Evolutionary conservation across 805 yeast species (phyloP).

Genomic region (Nakazawaea pomicola): DNA sequence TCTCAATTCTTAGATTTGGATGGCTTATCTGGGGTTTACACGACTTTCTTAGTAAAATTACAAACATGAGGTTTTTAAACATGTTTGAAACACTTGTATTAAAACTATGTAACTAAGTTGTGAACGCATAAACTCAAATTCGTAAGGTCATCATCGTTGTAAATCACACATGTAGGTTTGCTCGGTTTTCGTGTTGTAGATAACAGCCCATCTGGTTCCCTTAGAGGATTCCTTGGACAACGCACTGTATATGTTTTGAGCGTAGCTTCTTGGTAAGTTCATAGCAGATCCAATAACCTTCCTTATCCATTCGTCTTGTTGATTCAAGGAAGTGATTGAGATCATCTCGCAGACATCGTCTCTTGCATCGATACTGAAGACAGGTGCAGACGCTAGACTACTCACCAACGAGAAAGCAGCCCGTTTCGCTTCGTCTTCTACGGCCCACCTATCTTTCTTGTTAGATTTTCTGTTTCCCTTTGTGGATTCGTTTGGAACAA

Average conservation of each 20-base stretch:
- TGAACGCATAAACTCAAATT: too few species aligned
- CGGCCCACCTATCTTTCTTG: conserved; percentile 69
- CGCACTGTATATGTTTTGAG: conserved; percentile 66
- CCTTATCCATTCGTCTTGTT: conserved; percentile 77
- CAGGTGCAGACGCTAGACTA: conserved; percentile 59
- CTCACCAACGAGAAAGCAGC: conserved; percentile 52
- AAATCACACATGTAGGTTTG: conserved; percentile 64
- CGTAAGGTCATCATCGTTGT: conserved; percentile 45
- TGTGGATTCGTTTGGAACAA: conserved; percentile 77
- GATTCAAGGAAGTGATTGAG: conserved; percentile 65
- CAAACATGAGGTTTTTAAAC: too few species aligned
- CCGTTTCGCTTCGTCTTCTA: conserved; percentile 66
- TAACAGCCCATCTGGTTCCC: conserved; percentile 70
- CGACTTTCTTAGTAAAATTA: too few species aligned
- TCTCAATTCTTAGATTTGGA: too few species aligned
- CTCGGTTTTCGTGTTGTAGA: conserved; percentile 76
- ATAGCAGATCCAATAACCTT: conserved; percentile 81
- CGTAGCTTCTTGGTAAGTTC: conserved; percentile 75
- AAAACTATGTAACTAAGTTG: too few species aligned
- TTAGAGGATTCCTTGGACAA: conserved; percentile 67
- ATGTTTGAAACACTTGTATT: too few species aligned
- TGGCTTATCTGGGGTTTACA: too few species aligned
- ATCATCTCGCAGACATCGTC: conserved; percentile 87
- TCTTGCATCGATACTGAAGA: conserved; percentile 66
- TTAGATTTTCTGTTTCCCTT: conserved; percentile 71